Conservation (phyloP, 495 filamentous ascomycete species). For the Talaromyces nanjingensis region DNA sequence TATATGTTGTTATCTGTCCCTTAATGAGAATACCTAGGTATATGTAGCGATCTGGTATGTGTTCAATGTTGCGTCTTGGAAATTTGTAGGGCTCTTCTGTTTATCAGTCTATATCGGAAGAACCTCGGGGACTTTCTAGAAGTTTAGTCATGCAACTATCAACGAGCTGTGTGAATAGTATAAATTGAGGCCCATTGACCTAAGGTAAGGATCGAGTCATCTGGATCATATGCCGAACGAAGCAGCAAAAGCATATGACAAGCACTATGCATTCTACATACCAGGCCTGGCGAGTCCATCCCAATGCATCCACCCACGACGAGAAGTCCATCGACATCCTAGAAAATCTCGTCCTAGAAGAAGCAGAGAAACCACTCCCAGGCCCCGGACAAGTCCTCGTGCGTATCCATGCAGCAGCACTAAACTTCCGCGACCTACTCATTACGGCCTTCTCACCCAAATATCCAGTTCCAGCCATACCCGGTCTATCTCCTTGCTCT, state of each 20-base stretch:
- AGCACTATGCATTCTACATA: neutral
- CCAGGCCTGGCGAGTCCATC: neutral
- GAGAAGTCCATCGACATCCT: neutral
- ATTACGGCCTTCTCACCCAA: slow-evolving; percentile 17
- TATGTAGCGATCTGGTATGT: neutral
- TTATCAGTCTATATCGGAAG: neutral
- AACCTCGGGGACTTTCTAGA: neutral
- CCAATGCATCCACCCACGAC: neutral
- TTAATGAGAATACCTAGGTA: neutral
- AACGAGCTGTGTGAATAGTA: neutral
- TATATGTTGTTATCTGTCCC: no score
- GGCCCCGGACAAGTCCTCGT: neutral
- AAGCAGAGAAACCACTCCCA: neutral
- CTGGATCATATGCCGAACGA: neutral
- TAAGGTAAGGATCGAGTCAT: neutral
- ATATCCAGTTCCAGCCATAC: slow-evolving; percentile 24
- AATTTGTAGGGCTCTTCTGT: neutral
- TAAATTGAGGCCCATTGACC: neutral
- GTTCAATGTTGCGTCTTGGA: no score
- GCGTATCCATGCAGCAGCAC: neutral
- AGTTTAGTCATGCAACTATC: neutral
- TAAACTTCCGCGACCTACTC: neutral
- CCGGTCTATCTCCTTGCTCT: slow-evolving; percentile 8
- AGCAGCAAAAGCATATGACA: neutral
- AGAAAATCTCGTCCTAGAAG: neutral